These are phyloP conservation scores for Neoascochyta sp. DNA, from an alignment of 2,329 filamentous ascomycete species.

Conservation along the genomic window DNA sequence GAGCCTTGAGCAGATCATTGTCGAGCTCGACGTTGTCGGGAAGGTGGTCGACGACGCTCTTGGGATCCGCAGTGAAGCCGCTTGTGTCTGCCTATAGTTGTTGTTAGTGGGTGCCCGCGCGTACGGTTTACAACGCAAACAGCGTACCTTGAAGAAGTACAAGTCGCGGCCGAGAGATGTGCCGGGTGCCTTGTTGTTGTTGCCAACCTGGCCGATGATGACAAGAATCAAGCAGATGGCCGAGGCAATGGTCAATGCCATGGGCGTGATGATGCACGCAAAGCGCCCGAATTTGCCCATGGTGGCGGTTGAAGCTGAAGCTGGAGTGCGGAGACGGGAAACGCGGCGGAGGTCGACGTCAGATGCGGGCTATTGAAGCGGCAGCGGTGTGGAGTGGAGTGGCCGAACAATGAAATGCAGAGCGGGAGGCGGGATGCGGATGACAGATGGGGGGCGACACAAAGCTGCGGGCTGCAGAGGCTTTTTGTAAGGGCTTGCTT, in stretches of 20 bases:
- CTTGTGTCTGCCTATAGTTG: constrained; percentile 31
- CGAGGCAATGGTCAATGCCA: constrained; percentile 73
- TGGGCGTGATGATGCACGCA: constrained; percentile 82
- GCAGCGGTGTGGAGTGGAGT: no score
- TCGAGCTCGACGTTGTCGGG: constrained; percentile 31
- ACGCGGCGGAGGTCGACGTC: background rate
- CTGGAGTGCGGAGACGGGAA: background rate
- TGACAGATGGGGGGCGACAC: no score
- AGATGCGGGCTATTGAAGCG: no score
- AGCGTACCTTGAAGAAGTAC: constrained; percentile 55
- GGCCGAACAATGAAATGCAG: no score
- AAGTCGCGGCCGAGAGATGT: constrained; percentile 48
- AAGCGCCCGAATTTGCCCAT: constrained; percentile 76
- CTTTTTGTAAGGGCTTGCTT: no score
- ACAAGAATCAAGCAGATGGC: constrained; percentile 64
- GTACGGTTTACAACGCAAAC: constrained; percentile 37
- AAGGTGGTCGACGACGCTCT: constrained; percentile 33
- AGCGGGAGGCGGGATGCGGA: no score
- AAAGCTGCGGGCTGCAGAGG: no score
- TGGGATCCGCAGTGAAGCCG: constrained; percentile 54
- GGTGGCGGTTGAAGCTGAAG: constrained; percentile 20
- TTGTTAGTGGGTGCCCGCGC: constrained; percentile 18
- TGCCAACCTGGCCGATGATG: constrained; percentile 55
- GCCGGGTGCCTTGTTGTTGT: constrained; percentile 30
- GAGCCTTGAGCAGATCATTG: constrained; percentile 40